Conservation (phyloP, 2,329 filamentous ascomycete species). For the Diaporthe helianthi region DNA sequence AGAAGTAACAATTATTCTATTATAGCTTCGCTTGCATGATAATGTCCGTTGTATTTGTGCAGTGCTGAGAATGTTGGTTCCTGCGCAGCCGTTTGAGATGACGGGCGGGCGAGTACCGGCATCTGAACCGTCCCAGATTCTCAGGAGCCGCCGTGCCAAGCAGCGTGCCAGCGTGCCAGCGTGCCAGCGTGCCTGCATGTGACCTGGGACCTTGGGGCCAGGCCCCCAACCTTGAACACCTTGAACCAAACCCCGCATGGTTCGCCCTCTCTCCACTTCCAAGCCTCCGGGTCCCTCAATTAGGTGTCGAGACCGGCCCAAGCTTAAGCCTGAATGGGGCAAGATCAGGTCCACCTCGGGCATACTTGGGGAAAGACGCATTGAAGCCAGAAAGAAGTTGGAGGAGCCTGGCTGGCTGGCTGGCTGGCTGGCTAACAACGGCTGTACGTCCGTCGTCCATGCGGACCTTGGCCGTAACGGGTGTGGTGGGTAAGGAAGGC, state of each 20-base stretch:
- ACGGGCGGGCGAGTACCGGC: background rate
- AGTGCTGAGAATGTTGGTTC: background rate
- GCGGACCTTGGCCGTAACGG: slow-evolving; percentile 25
- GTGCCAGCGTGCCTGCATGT: no score
- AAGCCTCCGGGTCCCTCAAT: slow-evolving; percentile 31
- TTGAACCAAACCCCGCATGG: slow-evolving; percentile 28
- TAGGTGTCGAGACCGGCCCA: slow-evolving; percentile 22
- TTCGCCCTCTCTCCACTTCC: slow-evolving; percentile 6
- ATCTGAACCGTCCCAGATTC: background rate
- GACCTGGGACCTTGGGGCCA: slow-evolving; percentile 8
- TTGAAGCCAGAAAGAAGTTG: background rate
- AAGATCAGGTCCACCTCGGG: slow-evolving; percentile 12
- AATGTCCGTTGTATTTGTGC: background rate
- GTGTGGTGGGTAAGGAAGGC: slow-evolving; percentile 2
- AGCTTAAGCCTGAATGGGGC: slow-evolving; percentile 22
- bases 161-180: no score
- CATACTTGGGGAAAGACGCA: slow-evolving; percentile 2
- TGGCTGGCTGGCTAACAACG: slow-evolving; percentile 2
- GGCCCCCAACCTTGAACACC: background rate
- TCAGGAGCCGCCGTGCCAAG: no score
- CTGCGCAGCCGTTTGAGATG: background rate
- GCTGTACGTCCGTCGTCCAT: slow-evolving; percentile 1
- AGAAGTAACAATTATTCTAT: background rate
- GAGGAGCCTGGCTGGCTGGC: slow-evolving; percentile 6
- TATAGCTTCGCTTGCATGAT: background rate